Evolutionary conservation across 2,329 filamentous ascomycete species (phyloP).

Genomic region (Scleromitrula shiraiana): DNA sequence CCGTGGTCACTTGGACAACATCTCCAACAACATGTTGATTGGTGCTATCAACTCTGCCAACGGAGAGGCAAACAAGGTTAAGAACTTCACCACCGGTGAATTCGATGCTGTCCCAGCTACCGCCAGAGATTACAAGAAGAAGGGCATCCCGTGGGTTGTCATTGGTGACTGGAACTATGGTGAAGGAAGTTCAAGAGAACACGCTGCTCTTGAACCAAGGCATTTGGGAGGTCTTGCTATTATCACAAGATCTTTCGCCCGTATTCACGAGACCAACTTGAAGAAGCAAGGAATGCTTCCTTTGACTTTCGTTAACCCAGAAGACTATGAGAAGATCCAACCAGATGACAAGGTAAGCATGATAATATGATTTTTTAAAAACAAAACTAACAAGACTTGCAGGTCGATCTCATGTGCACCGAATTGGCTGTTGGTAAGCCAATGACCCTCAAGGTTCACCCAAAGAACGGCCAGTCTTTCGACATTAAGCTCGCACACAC

Average conservation of each 20-base stretch:
- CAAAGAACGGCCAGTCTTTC: conserved; percentile 74
- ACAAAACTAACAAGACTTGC: background rate
- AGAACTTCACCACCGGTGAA: conserved; percentile 78
- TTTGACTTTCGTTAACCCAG: conserved; percentile 87
- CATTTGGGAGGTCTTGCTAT: conserved; percentile 96
- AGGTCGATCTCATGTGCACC: conserved; percentile 75
- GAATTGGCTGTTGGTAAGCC: conserved; percentile 89
- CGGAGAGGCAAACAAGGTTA: conserved; percentile 94
- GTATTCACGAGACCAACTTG: conserved; percentile 99
- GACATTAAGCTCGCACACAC: conserved; percentile 85
- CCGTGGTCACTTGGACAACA: conserved; percentile 97
- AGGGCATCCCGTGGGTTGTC: conserved; percentile 94
- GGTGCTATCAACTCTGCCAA: conserved; percentile 95
- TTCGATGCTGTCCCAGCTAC: conserved; percentile 86
- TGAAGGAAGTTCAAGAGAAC: conserved; percentile 94
- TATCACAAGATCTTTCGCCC: conserved; percentile 90
- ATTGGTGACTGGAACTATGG: conserved; percentile 99
- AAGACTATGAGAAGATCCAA: conserved; percentile 95
- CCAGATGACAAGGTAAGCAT: conserved; percentile 65
- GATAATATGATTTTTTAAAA: background rate
- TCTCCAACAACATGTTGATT: conserved; percentile 99
- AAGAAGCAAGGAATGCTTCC: conserved; percentile 99
- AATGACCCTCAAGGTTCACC: conserved; percentile 84
- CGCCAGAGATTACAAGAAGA: conserved; percentile 97
- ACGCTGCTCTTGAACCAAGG: conserved; percentile 93